Evolutionary conservation across 129 eudicot species (phyloP), one percentile per base, ranked within the genome.

Genomic region (Sambucus nigra): DNA sequence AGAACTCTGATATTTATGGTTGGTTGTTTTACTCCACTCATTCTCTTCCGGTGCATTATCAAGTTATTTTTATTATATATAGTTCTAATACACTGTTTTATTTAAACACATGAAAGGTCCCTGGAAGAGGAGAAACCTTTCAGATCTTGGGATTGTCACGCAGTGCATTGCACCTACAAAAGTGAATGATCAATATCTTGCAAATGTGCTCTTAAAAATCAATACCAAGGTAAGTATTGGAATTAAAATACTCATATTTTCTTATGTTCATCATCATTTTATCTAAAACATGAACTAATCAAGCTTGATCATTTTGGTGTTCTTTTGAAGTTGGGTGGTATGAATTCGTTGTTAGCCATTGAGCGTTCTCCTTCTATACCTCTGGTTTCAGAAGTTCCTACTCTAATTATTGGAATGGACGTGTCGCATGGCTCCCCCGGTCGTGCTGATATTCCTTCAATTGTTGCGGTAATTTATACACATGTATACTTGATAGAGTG

Each of bases 341-440:
- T 74, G 12, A 91, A 91, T 53, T 85, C 98, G 8, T 2, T 69
- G 39, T 67, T 85, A 47, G 41, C 76, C 4, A 50, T 72, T 3
- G 95, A 91, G 74, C 60, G 35, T 25, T 16, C 63, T 32, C 48
- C 39, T 2, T 19, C 73, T 15, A 65, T 85, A 19, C 97, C 95
- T 0, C 0, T 76, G 53, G 77, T 91, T 21, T 87, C 88, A 2
- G 39, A 48, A 55, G 47, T 55, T 22, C 95, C 98, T 4, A 91
- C 95, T 0, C 55, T 85, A 1, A 85, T 91, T 1, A 18, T 91
- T 18, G 98, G 98, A 20, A 85, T 91, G 95, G 94, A 91, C 69
- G 94, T 85, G 0, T 85, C 89, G 19, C 95, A 91, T 57, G 95
- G 94, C 22, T 84, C 94, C 5, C 76, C 95, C 12, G 94, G 95